phyloP scores from a whole-genome alignment of 2,329 filamentous ascomycete genomes.

The Aspergillus sp. region DNA sequence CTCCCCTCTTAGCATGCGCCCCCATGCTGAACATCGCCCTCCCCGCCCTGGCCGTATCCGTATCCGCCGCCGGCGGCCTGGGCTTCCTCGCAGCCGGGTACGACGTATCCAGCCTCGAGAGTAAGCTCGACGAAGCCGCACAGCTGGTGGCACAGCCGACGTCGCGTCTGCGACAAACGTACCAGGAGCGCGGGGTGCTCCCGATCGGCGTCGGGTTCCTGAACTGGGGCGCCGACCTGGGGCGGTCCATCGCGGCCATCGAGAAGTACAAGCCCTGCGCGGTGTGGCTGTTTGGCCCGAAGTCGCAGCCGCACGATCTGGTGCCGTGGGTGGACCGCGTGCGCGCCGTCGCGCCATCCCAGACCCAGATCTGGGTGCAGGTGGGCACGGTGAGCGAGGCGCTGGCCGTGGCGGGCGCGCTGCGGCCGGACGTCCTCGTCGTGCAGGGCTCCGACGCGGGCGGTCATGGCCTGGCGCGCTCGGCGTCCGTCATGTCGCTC shows the following conservation, averaged over 20 bases:
- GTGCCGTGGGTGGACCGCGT: conserved; percentile 38
- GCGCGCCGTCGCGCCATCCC: conserved; percentile 34
- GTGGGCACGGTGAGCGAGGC: conserved; percentile 52
- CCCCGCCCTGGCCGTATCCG: conserved; percentile 57
- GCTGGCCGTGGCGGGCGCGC: conserved; percentile 33
- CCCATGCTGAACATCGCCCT: conserved; percentile 67
- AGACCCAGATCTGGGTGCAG: conserved; percentile 54
- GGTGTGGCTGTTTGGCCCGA: conserved; percentile 42
- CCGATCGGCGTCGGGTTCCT: conserved; percentile 43
- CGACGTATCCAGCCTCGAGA: conserved; percentile 29
- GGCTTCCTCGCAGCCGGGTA: conserved; percentile 62
- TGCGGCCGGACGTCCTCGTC: conserved; percentile 51
- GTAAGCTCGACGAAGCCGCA: conserved; percentile 28
- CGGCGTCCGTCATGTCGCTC: conserved; percentile 49
- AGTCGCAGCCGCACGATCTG: conserved; percentile 25
- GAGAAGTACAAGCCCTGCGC: conserved; percentile 34
- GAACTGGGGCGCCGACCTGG: conserved; percentile 37
- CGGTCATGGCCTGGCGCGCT: conserved; percentile 50
- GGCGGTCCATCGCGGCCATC: conserved; percentile 27
- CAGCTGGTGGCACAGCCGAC: conserved; percentile 18
- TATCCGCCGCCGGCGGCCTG: conserved; percentile 56
- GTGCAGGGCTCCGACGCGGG: conserved; percentile 56
- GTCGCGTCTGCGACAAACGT: conserved; percentile 6
- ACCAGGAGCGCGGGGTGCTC: conserved; percentile 21
- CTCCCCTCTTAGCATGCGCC: conserved; percentile 60